These are phyloP conservation scores for Trametes versicolor DNA, from an alignment of 1,284 basidiomycete species.

Conservation along the genomic window DNA sequence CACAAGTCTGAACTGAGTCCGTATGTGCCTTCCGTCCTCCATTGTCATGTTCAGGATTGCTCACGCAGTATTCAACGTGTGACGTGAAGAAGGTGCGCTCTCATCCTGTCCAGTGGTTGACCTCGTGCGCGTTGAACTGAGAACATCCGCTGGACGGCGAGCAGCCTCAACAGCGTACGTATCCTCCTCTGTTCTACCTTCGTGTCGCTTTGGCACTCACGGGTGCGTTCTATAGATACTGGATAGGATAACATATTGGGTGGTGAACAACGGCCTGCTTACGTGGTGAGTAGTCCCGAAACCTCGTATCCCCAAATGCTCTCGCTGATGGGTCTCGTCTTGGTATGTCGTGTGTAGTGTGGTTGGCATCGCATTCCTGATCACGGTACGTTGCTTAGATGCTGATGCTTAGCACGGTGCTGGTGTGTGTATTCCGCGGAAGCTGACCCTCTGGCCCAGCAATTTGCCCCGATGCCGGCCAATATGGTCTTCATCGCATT, in stretches of 20 bases:
- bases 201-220: too few relatives aligned
- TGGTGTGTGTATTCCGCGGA: background rate
- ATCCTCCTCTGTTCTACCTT: background rate
- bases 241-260: slow-evolving; percentile 34
- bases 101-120: too few relatives aligned
- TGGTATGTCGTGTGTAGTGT: slow-evolving; percentile 8
- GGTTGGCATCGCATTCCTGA: slow-evolving; percentile 30
- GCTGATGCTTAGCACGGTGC: background rate
- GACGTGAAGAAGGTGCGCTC: background rate
- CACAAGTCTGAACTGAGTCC: slow-evolving; percentile 29
- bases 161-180: slow-evolving; percentile 24
- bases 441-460: background rate
- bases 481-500: slow-evolving; percentile 36
- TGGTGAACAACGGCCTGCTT: slow-evolving; percentile 33
- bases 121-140: background rate
- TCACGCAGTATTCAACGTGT: background rate
- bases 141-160: background rate
- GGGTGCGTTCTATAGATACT: slow-evolving; percentile 11
- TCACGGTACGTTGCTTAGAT: slow-evolving; percentile 20
- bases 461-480: slow-evolving; percentile 29
- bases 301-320: background rate
- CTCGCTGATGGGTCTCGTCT: background rate
- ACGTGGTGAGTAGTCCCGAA: slow-evolving; percentile 18
- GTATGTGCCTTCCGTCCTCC: slow-evolving; percentile 3
- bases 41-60: background rate